Evolutionary conservation across 2,329 filamentous ascomycete genomes (phyloP), one percentile per base, ranked within the genome.

Genomic region (Xylariaceae sp.): DNA sequence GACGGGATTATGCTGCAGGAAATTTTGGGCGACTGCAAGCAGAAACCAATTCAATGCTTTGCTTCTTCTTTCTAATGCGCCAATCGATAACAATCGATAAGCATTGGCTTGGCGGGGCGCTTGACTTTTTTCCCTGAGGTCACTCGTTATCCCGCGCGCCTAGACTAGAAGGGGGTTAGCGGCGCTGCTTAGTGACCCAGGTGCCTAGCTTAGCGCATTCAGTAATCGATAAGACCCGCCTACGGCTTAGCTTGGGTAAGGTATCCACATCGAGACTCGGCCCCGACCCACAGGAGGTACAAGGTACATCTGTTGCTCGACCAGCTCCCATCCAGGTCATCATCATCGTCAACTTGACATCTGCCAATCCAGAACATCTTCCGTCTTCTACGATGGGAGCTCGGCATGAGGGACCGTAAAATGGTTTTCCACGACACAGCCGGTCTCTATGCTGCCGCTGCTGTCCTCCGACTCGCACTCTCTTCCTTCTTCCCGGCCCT

Each of bases 401-500:
- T 61, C 63, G 62, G 56, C 59, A 71, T 72, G 68, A 65, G 56
- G 62, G 55, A 59, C 67, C 72, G 70, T 73, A 73, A 71, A 72
- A 73, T 71, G 71, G 65, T 70, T 73, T 69, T 66, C 57, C 69
- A 69, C 69, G 72, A 66, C 68, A 73, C 74, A 87, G 78, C 80
- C 53, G 79, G 83, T 69, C 82, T 97, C 60, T 96, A 92, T 72
- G 80, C 81, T 61, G 85, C 85, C 55, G 93, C 92, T 60, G 87
- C 89, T 58, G 82, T 87, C 63, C 79, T 97, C 67, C 87, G 94
- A 67, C 80, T 97, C 61, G 76, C 90, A 58, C 83, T 97, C 56
- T 92, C 92, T 73, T 80, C 87, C 60, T 80, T 86, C 59, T 96
- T 97, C 72, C 92, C 94, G 63, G 84, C 84, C 44, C 80, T 99